phyloP scores from a whole-genome alignment of 176 grass and related monocot genomes.

The Microstegium vimineum region DNA sequence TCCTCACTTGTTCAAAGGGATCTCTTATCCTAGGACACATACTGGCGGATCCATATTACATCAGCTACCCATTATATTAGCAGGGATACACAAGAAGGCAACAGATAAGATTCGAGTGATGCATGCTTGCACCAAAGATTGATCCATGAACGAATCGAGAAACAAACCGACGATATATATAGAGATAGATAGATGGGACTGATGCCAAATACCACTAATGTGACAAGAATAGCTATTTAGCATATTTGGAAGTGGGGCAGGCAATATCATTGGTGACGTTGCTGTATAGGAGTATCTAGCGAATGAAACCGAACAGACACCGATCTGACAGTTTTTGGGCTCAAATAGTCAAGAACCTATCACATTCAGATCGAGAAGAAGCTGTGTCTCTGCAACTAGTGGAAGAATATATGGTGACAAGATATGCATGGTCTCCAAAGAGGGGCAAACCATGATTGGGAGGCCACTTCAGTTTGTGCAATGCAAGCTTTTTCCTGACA shows the following conservation, averaged over 20 bases:
- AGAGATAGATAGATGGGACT: constrained; percentile 17
- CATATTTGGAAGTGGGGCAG: constrained; percentile 21
- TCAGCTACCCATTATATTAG: constrained; percentile 13
- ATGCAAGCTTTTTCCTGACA: not conserved
- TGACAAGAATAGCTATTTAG: not conserved
- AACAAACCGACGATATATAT: not conserved
- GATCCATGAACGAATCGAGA: not conserved
- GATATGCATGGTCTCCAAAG: constrained; percentile 33
- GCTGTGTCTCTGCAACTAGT: constrained; percentile 12
- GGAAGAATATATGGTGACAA: constrained; percentile 30
- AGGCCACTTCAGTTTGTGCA: not conserved
- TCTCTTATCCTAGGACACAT: not conserved
- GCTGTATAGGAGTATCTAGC: not conserved
- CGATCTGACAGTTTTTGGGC: not conserved
- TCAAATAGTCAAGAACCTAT: constrained; percentile 16
- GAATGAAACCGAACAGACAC: not conserved
- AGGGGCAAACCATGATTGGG: constrained; percentile 22
- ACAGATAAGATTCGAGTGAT: constrained; percentile 25
- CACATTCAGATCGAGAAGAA: not conserved
- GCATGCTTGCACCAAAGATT: not conserved
- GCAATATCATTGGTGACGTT: not conserved
- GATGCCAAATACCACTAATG: constrained; percentile 11
- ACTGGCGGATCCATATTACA: not conserved
- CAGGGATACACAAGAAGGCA: not conserved
- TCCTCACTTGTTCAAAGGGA: constrained; percentile 7